These are phyloP conservation scores for Fusarium temperatum DNA, from an alignment of 2,329 filamentous ascomycete species.

Conservation along the genomic window DNA sequence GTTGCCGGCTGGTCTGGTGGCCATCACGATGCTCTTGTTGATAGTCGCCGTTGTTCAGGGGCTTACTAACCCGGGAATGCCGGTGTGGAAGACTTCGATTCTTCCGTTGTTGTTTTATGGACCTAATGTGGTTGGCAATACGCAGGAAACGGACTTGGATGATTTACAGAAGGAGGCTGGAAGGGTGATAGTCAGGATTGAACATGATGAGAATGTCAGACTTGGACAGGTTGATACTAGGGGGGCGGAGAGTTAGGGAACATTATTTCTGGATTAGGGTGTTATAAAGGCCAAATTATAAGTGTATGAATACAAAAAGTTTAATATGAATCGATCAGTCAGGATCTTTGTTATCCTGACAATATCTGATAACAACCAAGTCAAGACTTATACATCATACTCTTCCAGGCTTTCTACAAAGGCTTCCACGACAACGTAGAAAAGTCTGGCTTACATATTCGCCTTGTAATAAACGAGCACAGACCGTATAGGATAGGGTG, in stretches of 20 bases:
- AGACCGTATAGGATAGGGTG: accelerated
- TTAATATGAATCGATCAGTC: accelerated
- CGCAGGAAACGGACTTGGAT: background rate
- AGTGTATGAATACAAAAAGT: accelerated
- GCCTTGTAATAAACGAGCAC: background rate
- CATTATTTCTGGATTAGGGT: accelerated
- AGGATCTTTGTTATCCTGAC: too few relatives aligned
- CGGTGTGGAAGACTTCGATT: conserved; percentile 3
- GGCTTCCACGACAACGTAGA: background rate
- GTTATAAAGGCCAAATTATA: accelerated
- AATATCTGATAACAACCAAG: background rate
- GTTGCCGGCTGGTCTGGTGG: background rate
- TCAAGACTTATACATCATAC: background rate
- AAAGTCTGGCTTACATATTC: too few relatives aligned
- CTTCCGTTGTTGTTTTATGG: conserved; percentile 4
- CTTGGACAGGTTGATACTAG: background rate
- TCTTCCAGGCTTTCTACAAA: background rate
- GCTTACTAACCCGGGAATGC: background rate
- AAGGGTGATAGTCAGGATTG: background rate
- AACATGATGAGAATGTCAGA: background rate
- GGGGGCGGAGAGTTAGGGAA: background rate
- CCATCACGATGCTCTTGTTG: background rate
- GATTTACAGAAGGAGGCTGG: background rate
- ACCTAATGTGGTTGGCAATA: background rate
- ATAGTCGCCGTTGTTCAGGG: background rate